These are phyloP conservation scores for Penicillium polonicum DNA, from an alignment of 2,329 filamentous ascomycete species.

Conservation along the genomic window DNA sequence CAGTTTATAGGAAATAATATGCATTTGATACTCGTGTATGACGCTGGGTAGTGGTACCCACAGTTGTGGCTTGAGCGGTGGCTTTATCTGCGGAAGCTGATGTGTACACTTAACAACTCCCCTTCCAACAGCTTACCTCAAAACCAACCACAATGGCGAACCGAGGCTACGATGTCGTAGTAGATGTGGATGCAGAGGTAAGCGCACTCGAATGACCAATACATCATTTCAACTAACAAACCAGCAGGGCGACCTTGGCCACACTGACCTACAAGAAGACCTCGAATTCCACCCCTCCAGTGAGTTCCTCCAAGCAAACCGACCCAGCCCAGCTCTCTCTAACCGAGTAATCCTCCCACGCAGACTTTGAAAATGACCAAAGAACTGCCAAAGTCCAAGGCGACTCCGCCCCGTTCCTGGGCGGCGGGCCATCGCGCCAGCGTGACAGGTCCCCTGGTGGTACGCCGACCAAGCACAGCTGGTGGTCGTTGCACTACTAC, in stretches of 20 bases:
- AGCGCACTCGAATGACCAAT: constrained; percentile 14
- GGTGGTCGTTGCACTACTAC: constrained; percentile 93
- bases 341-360: not conserved
- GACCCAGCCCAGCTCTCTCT: not conserved
- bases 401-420: constrained; percentile 52
- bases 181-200: constrained; percentile 96
- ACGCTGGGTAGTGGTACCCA: constrained; percentile 3
- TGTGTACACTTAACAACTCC: constrained; percentile 35
- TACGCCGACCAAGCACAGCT: constrained; percentile 72
- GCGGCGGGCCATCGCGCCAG: constrained; percentile 40
- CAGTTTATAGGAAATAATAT: not conserved
- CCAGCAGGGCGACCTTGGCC: constrained; percentile 84
- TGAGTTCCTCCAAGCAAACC: constrained; percentile 37
- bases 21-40: not conserved
- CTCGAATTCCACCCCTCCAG: constrained; percentile 96
- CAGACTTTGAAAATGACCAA: constrained; percentile 67
- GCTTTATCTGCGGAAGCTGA: constrained; percentile 32
- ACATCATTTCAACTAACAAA: constrained; percentile 13
- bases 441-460: constrained; percentile 42
- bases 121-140: constrained; percentile 18
- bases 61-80: constrained; percentile 33
- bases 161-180: constrained; percentile 93
- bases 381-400: constrained; percentile 51
- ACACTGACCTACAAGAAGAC: constrained; percentile 97
- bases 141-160: constrained; percentile 63